Conservation (phyloP, 106 monocot genomes). For the Alisma plantagoaquatica region DNA sequence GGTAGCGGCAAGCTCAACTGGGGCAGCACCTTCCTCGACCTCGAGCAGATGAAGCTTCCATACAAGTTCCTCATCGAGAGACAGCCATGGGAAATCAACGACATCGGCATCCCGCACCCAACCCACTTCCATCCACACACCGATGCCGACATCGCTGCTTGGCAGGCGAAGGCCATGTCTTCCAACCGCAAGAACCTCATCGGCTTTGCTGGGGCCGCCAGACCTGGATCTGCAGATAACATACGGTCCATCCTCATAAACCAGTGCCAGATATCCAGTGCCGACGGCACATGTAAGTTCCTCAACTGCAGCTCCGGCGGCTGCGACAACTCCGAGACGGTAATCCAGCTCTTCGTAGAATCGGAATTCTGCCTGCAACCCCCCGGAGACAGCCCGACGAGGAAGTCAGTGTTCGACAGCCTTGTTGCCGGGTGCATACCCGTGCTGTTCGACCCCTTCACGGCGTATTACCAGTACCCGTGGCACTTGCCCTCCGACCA, state of each 20-base stretch:
- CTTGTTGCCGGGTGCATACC: constrained; percentile 40
- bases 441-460: constrained; percentile 42
- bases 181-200: constrained; percentile 19
- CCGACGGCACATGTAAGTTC: constrained; percentile 23
- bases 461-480: constrained; percentile 52
- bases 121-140: constrained; percentile 41
- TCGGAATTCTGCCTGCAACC: constrained; percentile 52
- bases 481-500: constrained; percentile 50
- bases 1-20: constrained; percentile 5
- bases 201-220: constrained; percentile 29
- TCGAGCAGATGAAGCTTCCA: constrained; percentile 19
- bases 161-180: constrained; percentile 13
- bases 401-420: constrained; percentile 47
- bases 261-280: too few relatives aligned
- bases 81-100: constrained; percentile 42
- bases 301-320: constrained; percentile 18
- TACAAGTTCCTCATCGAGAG: constrained; percentile 48
- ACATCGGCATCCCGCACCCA: constrained; percentile 48
- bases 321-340: constrained; percentile 15
- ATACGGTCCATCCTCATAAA: constrained; percentile 28
- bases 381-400: constrained; percentile 46
- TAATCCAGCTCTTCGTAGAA: constrained; percentile 19
- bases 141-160: constrained; percentile 23
- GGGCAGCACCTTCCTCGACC: constrained; percentile 33
- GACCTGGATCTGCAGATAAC: constrained; percentile 12